A percentile compares a stretch with the other conserved stretches of the same genome.
Evolutionary conservation across 768 basidiomycete species (phyloP).

Genomic region (Infundibulicybe gibba): DNA sequence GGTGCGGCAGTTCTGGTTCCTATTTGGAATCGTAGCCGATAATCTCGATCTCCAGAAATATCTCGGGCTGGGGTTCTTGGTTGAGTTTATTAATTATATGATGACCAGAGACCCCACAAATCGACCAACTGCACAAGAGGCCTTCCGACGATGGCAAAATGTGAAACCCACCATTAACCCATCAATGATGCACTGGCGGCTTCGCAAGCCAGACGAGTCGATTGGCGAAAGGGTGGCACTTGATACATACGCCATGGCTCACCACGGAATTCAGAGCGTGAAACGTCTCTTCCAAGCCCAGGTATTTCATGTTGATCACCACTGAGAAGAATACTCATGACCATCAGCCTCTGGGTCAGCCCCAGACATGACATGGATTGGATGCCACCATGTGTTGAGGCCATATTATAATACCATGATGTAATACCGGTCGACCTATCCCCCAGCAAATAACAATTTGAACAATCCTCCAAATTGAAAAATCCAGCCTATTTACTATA

Average conservation of each 20-base stretch:
- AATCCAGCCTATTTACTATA: no score
- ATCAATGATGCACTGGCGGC: constrained; percentile 7
- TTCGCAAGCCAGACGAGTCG: constrained; percentile 4
- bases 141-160: constrained; percentile 19
- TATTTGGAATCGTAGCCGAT: not conserved
- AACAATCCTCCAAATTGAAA: not conserved
- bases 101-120: constrained; percentile 15
- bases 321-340: not conserved
- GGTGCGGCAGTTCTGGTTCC: constrained; percentile 8
- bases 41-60: constrained; percentile 12
- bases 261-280: not conserved
- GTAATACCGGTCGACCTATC: not conserved
- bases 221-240: constrained; percentile 1
- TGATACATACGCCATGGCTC: not conserved
- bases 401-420: not conserved
- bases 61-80: constrained; percentile 20
- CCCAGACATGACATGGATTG: not conserved
- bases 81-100: constrained; percentile 20
- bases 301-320: not conserved
- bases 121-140: constrained; percentile 17
- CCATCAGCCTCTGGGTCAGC: no score
- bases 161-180: constrained; percentile 1
- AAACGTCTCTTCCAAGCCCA: not conserved
- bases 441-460: no score
- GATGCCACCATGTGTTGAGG: not conserved